These are phyloP conservation scores for Suillus brevipes DNA, from an alignment of 768 basidiomycete genomes.

Conservation along the genomic window DNA sequence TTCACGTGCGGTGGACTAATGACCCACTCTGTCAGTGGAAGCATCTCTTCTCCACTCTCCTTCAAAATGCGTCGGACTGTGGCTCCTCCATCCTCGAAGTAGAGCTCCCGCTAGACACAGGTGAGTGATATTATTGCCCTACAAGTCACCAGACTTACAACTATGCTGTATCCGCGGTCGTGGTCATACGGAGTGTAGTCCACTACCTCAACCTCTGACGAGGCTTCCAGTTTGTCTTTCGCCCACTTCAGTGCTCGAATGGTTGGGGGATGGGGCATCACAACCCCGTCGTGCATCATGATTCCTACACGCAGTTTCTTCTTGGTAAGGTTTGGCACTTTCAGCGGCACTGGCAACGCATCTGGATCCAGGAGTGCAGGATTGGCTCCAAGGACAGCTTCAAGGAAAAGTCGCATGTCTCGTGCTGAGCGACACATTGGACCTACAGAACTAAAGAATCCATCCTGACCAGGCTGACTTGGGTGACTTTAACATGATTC, in stretches of 20 bases:
- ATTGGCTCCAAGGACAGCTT: constrained; percentile 26
- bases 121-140: not conserved
- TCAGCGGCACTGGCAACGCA: constrained; percentile 31
- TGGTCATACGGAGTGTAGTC: constrained; percentile 39
- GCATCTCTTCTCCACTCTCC: constrained; percentile 34
- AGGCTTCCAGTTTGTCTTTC: constrained; percentile 36
- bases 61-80: constrained; percentile 22
- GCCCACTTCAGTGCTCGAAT: constrained; percentile 39
- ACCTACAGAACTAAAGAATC: constrained; percentile 34
- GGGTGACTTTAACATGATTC: constrained; percentile 14
- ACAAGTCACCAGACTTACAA: constrained; percentile 24
- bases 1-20: constrained; percentile 28
- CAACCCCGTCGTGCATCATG: constrained; percentile 39
- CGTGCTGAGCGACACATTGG: constrained; percentile 33
- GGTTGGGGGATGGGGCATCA: constrained; percentile 43
- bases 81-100: constrained; percentile 40
- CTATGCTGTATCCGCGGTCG: constrained; percentile 32
- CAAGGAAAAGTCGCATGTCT: constrained; percentile 14
- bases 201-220: constrained; percentile 36
- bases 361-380: constrained; percentile 45
- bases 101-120: constrained; percentile 33
- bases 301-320: constrained; percentile 33
- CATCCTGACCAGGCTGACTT: constrained; percentile 33
- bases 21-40: constrained; percentile 40
- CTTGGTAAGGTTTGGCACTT: constrained; percentile 23